Evolutionary conservation across 2,329 filamentous ascomycete genomes (phyloP).

Genomic region (Stachybotrys chartarum): DNA sequence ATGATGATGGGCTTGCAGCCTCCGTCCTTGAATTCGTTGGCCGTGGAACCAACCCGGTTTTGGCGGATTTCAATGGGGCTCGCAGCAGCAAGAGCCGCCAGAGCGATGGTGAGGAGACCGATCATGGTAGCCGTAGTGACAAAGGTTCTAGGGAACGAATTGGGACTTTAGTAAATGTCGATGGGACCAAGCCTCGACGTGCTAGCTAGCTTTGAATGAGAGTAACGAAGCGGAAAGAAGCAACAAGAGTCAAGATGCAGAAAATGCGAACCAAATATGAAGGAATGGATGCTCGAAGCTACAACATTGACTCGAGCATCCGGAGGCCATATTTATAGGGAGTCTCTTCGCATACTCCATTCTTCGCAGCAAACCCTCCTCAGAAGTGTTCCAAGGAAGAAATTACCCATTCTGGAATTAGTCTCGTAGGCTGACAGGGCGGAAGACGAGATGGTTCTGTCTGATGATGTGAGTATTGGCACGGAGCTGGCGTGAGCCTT

Average conservation of each 20-base stretch:
- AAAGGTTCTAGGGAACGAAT: not conserved
- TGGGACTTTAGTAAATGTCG: not conserved
- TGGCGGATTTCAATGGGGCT: constrained; percentile 10
- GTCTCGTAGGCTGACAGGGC: not conserved
- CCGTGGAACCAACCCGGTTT: constrained; percentile 8
- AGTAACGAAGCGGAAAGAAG: not conserved
- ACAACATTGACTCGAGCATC: too few species aligned
- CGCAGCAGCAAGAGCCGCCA: constrained; percentile 8
- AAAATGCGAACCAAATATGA: not conserved
- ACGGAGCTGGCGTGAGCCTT: not conserved
- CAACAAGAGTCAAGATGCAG: not conserved
- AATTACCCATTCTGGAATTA: too few species aligned
- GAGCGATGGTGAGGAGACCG: constrained; percentile 4
- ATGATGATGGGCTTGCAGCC: constrained; percentile 16
- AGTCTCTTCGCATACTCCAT: too few species aligned
- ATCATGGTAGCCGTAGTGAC: constrained; percentile 7
- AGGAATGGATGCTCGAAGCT: not conserved
- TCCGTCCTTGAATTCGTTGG: constrained; percentile 14
- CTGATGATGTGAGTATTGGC: not conserved
- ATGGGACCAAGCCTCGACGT: not conserved
- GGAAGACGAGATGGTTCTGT: not conserved
- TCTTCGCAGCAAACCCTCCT: too few species aligned
- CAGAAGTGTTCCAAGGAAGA: too few species aligned
- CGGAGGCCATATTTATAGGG: too few species aligned
- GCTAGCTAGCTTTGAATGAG: not conserved